phyloP scores from a whole-genome alignment of 192 early-diverging fungal genomes.

The Mortierella antarctica region DNA sequence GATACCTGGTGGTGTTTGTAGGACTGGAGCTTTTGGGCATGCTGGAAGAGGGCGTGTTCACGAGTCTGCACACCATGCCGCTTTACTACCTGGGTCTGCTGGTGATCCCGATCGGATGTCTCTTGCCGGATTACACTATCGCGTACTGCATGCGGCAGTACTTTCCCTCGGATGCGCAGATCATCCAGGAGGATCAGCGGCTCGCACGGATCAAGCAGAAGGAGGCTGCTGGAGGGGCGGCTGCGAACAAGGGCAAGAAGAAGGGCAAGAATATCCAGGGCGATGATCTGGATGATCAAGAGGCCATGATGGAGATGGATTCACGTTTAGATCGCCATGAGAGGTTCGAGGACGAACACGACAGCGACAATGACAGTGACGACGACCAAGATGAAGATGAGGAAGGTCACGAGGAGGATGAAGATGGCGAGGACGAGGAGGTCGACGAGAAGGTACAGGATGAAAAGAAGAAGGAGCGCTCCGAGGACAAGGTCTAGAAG shows the following conservation, averaged over 20 bases:
- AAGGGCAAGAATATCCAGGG: constrained; percentile 19
- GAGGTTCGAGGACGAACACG: not conserved
- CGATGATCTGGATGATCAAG: constrained; percentile 33
- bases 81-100: constrained; percentile 46
- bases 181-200: constrained; percentile 47
- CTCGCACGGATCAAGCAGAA: constrained; percentile 18
- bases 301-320: constrained; percentile 49
- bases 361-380: constrained; percentile 5
- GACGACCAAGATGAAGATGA: not conserved
- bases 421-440: constrained; percentile 3
- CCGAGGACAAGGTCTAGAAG: not conserved
- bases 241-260: not conserved
- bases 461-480: constrained; percentile 1
- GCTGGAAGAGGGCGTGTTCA: constrained; percentile 30
- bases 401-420: constrained; percentile 7
- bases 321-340: not conserved
- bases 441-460: not conserved
- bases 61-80: constrained; percentile 27
- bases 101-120: constrained; percentile 35
- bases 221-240: not conserved
- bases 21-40: constrained; percentile 33
- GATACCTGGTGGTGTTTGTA: constrained; percentile 41
- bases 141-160: constrained; percentile 30
- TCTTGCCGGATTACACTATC: constrained; percentile 45
- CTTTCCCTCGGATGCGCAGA: constrained; percentile 46